Conservation (phyloP, 2,329 filamentous ascomycete genomes). For the Alternaria conjuncta region DNA sequence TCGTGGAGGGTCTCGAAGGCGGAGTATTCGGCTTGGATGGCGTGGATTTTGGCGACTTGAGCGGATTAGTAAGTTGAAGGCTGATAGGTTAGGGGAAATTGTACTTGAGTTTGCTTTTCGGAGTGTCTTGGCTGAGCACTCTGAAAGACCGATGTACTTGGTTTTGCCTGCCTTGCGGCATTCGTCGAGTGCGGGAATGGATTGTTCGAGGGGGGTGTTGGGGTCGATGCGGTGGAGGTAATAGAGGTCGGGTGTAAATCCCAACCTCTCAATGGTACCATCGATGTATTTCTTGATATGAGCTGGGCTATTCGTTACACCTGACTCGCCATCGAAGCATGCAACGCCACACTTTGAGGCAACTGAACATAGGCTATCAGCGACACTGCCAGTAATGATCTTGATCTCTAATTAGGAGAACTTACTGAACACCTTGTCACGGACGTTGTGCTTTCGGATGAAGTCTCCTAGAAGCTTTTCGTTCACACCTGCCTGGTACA, state of each 20-base stretch:
- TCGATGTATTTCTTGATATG: slow-evolving; percentile 50
- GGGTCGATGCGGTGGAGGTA: slow-evolving; percentile 51
- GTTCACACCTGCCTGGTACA: slow-evolving; percentile 31
- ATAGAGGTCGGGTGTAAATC: slow-evolving; percentile 50
- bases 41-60: slow-evolving; percentile 53
- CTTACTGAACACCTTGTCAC: slow-evolving; percentile 31
- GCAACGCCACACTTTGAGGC: slow-evolving; percentile 40
- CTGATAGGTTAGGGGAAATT: not conserved
- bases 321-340: slow-evolving; percentile 44
- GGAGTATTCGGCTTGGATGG: slow-evolving; percentile 60
- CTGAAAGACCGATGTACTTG: slow-evolving; percentile 55
- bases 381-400: not conserved
- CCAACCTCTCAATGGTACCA: slow-evolving; percentile 48
- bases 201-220: slow-evolving; percentile 49
- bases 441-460: slow-evolving; percentile 32
- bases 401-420: not conserved
- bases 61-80: not conserved
- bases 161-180: slow-evolving; percentile 54
- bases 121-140: slow-evolving; percentile 52
- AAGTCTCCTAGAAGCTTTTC: slow-evolving; percentile 39
- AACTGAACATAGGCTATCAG: slow-evolving; percentile 3
- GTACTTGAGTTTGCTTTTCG: slow-evolving; percentile 52
- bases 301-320: slow-evolving; percentile 47
- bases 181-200: slow-evolving; percentile 54
- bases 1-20: slow-evolving; percentile 56